Base-by-base conservation (phyloP, 129 eudicot genomes). In the Mikania micrantha region DNA sequence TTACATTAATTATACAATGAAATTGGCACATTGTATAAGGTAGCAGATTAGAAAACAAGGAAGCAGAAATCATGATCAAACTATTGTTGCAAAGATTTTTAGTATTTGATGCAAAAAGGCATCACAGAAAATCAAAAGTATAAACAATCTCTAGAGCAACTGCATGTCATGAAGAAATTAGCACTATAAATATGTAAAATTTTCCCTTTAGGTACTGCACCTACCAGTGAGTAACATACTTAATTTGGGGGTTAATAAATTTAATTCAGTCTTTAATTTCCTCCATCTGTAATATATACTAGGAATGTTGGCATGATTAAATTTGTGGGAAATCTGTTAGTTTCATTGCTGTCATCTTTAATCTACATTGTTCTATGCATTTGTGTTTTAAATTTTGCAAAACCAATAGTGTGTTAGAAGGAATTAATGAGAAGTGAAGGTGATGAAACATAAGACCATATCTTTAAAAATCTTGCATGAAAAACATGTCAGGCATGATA, bases 201-300 rank as follows among this genome's bases (percentile, higher is more conserved):
- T 42, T 2, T 1, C 57, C 44, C 56, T 22, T 20, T 62, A 19
- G 64, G 68, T 60, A 53, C 41, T 62, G 13, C 64, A 79, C 79
- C 83, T 12, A 79, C 69, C 71, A 54, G n/a, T 65, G 70, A 79
- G 63, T 34, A 34, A 19, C 60, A 68, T 40, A 64, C 59, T 29
- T 57, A 74, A 60, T 74, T 44, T 70, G 60, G 67, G 69, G 57
- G 71, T 62, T 74, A 53, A 56, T 16, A 57, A 35, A 56, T 63
- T 68, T 50, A 79, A 53, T 32, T 1, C 59, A 63, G 34, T 61
- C 64, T 44, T 58, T 74, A 65, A 62, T 31, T 2, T 78, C 40
- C 40, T 63, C 63, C 73, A 63, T 59, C 54, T 79, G 31, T 73
- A 59, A 29, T 50, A 50, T 20, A 29, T 39, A 58, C n/a, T n/a